phyloP scores from a whole-genome alignment of 2,329 filamentous ascomycete genomes.

The Aureobasidium sp. region DNA sequence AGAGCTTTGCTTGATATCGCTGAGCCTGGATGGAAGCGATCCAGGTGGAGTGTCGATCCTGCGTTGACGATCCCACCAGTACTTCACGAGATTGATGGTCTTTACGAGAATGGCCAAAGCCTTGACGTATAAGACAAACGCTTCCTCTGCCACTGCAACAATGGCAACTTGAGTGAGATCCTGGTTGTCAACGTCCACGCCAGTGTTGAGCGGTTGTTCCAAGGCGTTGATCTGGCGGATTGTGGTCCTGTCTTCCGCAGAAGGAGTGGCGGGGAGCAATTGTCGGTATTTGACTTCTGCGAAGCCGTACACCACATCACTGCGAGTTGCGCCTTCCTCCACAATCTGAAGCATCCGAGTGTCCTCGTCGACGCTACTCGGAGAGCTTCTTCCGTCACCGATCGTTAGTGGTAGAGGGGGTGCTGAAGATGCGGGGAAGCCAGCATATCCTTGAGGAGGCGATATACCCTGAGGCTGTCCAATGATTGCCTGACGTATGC shows the following conservation, averaged over 20 bases:
- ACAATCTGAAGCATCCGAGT: constrained; percentile 69
- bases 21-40: constrained; percentile 22
- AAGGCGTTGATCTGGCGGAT: constrained; percentile 47
- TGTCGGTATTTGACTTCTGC: constrained; percentile 98
- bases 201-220: constrained; percentile 34
- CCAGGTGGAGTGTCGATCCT: constrained; percentile 16
- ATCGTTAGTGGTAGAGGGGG: constrained; percentile 61
- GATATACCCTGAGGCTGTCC: constrained; percentile 62
- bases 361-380: constrained; percentile 67
- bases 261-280: constrained; percentile 81
- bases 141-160: constrained; percentile 84
- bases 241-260: constrained; percentile 63
- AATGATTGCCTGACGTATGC: constrained; percentile 52
- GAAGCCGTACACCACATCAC: constrained; percentile 94
- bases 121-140: constrained; percentile 92
- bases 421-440: constrained; percentile 78
- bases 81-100: constrained; percentile 88
- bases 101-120: constrained; percentile 82
- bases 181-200: constrained; percentile 56
- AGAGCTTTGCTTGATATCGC: constrained; percentile 28
- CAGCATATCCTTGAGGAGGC: constrained; percentile 67
- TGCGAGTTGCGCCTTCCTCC: constrained; percentile 85
- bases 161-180: constrained; percentile 80
- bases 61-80: constrained; percentile 63
- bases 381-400: constrained; percentile 52